Evolutionary conservation across 2,329 filamentous ascomycete genomes (phyloP), one percentile per base, ranked within the genome.

Genomic region (Lachnellula cervina): DNA sequence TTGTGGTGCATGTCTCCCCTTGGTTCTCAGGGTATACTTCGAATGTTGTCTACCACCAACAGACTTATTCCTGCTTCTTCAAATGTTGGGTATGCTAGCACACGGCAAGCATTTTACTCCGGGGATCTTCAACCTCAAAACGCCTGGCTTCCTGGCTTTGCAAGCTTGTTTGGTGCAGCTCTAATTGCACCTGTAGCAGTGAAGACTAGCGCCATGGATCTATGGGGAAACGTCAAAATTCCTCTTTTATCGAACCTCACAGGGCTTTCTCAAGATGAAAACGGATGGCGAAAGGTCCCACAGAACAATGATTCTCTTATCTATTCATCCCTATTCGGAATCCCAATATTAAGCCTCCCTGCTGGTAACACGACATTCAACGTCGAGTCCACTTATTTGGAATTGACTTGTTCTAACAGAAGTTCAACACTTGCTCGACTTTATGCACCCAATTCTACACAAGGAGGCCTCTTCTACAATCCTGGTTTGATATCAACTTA

Each of bases 221-320:
- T 60, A 5, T 64, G 55, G 51, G 59, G 60, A 1, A 62, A 64
- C 32, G 55, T 64, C 49, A 65, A 61, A 28, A 64, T 65, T 25
- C 63, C 63, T 2, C 34, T 57, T 6, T 57, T 61, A 14, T 61
- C 63, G 2, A 53, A 35, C 19, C 51, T 65, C 17, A 46, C 51
- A 5, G 56, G 59, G 19, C 42, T 62, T 9, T 21, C 40, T 2
- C 8, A 55, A 38, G 59, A 61, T 37, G 47, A 44, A 6, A 56
- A 62, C 35, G 63, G 63, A 11, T 64, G 61, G 61, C 52, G 35
- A 14, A 38, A 50, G 16, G 44, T 62, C 6, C 57, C 59, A 4
- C 16, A 40, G 45, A 19, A 5, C 11, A 51, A 55, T 25, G 59
- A 50, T 28, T 42, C 43, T 4, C 42, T 54, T 2, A 51, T 19